Evolutionary conservation across 2,329 filamentous ascomycete species (phyloP), one percentile per base, ranked within the genome.

Genomic region (Paraconiothyrium sp.): DNA sequence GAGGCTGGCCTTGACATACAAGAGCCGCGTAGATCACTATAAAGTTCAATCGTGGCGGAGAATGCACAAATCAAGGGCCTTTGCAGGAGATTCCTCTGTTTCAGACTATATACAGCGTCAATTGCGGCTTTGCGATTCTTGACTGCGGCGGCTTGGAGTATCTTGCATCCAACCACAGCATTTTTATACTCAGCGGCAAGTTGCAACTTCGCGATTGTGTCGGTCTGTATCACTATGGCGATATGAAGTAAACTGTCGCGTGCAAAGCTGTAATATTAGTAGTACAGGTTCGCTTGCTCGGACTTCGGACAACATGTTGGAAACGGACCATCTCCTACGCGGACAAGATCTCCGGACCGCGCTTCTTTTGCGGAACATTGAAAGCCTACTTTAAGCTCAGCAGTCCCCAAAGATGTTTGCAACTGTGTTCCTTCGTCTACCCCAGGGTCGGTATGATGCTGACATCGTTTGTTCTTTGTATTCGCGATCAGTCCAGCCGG

Each of bases 191-290:
- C 70, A 41, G 72, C 68, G n/a, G 75, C 77, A 57, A 79, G 70
- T 59, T 80, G 75, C 22, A 81, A 65, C 54, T 73, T 73, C 54
- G 74, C 72, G 49, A 82, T 77, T 20, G 80, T 75, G 59, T 81
- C 77, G 27, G 76, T 74, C 61, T 81, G 78, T 59, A 82, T 70
- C n/a, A 75, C 68, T 8, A 80, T 70, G 14, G 77, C 74, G 24
- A 81, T 75, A 58, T 79, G 76, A 6, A 77, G 65, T 3, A 80
- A 67, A 10, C 72, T 76, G 47, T 80, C 73, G 56, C 76, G 69
- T 13, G 78, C 77, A 35, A 73, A 47, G 69, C 78, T 80, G 62
- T 46, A 64, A 41, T 43, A 8, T 59, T 50, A 56, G 65, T 46
- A 67, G 65, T 58, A 51, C 9, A 32, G 47, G 13, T 22, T 61